These are phyloP conservation scores for Epichloe baconii DNA, from an alignment of 2,329 filamentous ascomycete genomes.

Conservation along the genomic window DNA sequence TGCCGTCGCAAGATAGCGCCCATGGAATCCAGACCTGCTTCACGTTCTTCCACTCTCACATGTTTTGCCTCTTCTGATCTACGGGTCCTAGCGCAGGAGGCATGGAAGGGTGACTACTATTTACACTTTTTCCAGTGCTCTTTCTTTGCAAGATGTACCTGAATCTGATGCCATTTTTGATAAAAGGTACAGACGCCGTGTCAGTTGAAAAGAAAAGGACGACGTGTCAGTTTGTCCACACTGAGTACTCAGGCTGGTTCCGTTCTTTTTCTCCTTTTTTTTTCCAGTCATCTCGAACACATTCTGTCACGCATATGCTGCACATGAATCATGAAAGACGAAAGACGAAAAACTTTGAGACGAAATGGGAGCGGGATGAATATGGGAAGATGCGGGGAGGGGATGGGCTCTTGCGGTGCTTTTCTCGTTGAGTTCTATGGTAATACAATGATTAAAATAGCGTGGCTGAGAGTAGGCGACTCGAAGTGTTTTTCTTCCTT, in stretches of 20 bases:
- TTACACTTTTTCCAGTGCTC: too few species aligned
- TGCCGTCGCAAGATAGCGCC: slow-evolving; percentile 18
- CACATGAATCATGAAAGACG: slow-evolving; percentile 1
- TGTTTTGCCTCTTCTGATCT: not conserved
- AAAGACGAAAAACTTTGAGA: not conserved
- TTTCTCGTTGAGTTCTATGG: not conserved
- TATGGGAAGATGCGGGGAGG: too few species aligned
- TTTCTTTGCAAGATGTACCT: not conserved
- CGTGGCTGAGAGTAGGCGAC: too few species aligned
- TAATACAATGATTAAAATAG: not conserved
- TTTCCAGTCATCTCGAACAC: not conserved
- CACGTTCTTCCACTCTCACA: slow-evolving; percentile 1
- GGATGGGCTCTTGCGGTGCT: not conserved
- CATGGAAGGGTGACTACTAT: not conserved
- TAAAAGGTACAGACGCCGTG: not conserved
- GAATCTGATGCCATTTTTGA: not conserved
- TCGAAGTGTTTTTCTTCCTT: not conserved
- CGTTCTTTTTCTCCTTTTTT: not conserved
- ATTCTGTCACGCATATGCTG: not conserved
- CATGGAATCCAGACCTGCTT: slow-evolving; percentile 9
- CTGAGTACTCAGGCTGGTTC: not conserved
- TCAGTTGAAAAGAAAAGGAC: too few species aligned
- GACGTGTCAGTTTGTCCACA: not conserved
- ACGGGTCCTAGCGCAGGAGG: not conserved
- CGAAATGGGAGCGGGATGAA: not conserved